A percentile compares a stretch with the other conserved stretches of the same genome.
phyloP scores from a whole-genome alignment of 2,329 filamentous ascomycete species.

The Colletotrichum noveboracense region DNA sequence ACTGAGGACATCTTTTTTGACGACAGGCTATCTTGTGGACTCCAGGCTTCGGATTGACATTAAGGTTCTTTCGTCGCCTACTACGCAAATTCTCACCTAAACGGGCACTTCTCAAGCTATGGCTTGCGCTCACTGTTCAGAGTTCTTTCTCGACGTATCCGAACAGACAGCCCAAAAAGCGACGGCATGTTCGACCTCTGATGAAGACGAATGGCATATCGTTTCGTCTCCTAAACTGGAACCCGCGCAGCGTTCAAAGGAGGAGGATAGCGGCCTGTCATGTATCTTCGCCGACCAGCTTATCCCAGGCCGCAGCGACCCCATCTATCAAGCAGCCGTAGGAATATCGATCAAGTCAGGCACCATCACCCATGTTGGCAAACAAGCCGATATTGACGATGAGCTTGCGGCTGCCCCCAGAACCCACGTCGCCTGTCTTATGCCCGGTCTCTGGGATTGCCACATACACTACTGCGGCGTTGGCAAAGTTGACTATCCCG shows the following conservation, averaged over 20 bases:
- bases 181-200: background rate
- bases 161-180: fast-evolving
- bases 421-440: background rate
- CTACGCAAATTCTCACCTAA: background rate
- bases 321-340: background rate
- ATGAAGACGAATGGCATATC: background rate
- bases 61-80: background rate
- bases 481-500: background rate
- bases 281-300: background rate
- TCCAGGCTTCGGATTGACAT: background rate
- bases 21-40: background rate
- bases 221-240: background rate
- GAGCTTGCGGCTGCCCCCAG: background rate
- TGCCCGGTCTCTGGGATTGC: background rate
- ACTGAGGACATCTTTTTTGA: background rate
- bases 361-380: background rate
- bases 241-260: background rate
- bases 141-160: background rate
- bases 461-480: background rate
- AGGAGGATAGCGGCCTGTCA: background rate
- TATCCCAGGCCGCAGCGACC: background rate
- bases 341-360: background rate
- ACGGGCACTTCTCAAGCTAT: background rate
- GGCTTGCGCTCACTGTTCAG: background rate
- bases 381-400: background rate